Evolutionary conservation across 2,329 filamentous ascomycete genomes (phyloP).

Genomic region (Neocucurbitaria cava): DNA sequence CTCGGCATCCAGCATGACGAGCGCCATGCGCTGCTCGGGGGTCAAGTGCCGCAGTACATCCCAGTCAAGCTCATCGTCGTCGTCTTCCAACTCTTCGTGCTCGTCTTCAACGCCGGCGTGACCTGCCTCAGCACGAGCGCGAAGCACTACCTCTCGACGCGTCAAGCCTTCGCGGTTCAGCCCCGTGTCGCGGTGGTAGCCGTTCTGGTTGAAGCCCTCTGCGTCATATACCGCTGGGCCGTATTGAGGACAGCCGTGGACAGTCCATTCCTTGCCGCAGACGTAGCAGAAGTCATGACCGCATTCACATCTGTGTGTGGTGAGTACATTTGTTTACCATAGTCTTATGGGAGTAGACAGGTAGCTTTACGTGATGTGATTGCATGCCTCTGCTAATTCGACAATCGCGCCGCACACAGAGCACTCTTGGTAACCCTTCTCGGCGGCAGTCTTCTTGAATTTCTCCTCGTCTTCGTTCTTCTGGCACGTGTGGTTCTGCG

Average conservation of each 20-base stretch:
- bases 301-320: slow-evolving; percentile 30
- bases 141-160: slow-evolving; percentile 16
- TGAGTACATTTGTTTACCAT: slow-evolving; percentile 8
- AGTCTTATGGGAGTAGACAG: neutral
- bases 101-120: slow-evolving; percentile 2
- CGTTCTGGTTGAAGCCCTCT: slow-evolving; percentile 42
- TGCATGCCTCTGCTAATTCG: slow-evolving; percentile 43
- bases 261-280: slow-evolving; percentile 39
- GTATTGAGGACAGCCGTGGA: slow-evolving; percentile 42
- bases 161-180: slow-evolving; percentile 34
- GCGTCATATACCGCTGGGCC: slow-evolving; percentile 37
- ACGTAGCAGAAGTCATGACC: slow-evolving; percentile 43
- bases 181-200: slow-evolving; percentile 36
- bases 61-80: slow-evolving; percentile 15
- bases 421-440: slow-evolving; percentile 41
- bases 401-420: slow-evolving; percentile 31
- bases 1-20: slow-evolving; percentile 14
- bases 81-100: slow-evolving; percentile 12
- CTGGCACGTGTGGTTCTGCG: slow-evolving; percentile 27
- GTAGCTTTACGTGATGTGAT: slow-evolving; percentile 36
- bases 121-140: slow-evolving; percentile 2
- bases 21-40: slow-evolving; percentile 8
- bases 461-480: slow-evolving; percentile 27
- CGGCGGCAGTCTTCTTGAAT: slow-evolving; percentile 30
- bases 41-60: slow-evolving; percentile 26